Base-by-base conservation (phyloP, 768 basidiomycete genomes). In the Leccinum ochraceum region DNA sequence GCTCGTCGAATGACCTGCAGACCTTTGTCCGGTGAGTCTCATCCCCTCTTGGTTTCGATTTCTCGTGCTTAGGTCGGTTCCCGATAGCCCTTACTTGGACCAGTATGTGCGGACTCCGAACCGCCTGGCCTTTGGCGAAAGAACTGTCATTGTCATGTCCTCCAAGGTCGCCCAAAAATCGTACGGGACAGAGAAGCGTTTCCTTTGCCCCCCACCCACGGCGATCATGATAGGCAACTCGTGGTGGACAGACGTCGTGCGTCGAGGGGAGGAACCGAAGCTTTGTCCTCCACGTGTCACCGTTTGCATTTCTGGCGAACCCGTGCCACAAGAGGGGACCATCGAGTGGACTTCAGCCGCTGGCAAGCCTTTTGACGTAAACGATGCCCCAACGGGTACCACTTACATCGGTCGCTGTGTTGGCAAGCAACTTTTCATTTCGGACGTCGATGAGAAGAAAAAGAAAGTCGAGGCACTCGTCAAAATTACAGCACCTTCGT, bases 161-260 rank as follows among this genome's bases (percentile, higher is more conserved):
- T 94, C 91, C 72, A 94, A 91, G 70, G 95, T 98, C 32, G 96
- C 94, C 3, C 96, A 98, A 80, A 96, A 98, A 72, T 94, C 92
- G 9, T 98, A 98, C 71, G 95, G 95, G 39, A 94, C 90, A 17
- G 95, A 98, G 75, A 97, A 97, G 75, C 84, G 95, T 49, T 96
- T 95, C 83, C 83, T 95, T 37, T 96, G 93, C 71, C 94, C 92
- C 8, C 95, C 92, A 57, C 95, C 95, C 9, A 95, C 94, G 34
- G 95, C 94, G 52, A 89, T 94, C 70, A 85, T 98, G 84, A 90
- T 95, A 67, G 95, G 95, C 53, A 92, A 91, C 71, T 89, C 90
- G 14, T 98, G 95, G 95, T 96, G 94, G 94, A 86, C 87, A 53
- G 90, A 93, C 67, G 83, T 88, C 57, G 75, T 85, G 26, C 86